These are phyloP conservation scores for Ceratocystis papillata DNA, from an alignment of 2,329 filamentous ascomycete genomes.

Conservation along the genomic window DNA sequence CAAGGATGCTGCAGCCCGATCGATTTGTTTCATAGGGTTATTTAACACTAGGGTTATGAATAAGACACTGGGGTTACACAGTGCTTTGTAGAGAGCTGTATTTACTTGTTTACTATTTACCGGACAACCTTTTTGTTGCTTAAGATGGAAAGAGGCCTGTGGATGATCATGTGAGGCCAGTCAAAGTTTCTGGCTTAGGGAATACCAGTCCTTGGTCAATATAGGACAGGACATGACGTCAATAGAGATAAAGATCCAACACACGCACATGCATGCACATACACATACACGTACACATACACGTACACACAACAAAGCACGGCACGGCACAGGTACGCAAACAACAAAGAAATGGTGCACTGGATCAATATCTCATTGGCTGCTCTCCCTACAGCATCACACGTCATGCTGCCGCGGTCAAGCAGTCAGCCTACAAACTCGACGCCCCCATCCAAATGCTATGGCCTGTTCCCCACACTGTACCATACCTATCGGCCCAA, in stretches of 20 bases:
- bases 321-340: too few relatives aligned
- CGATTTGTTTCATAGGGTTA: background rate
- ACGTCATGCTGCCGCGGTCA: background rate
- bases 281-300: background rate
- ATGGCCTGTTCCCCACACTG: conserved; percentile 5
- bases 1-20: background rate
- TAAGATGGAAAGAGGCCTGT: too few relatives aligned
- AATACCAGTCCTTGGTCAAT: too few relatives aligned
- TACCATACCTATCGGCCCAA: conserved; percentile 15
- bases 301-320: background rate
- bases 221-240: too few relatives aligned
- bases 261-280: too few relatives aligned
- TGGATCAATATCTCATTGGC: conserved; percentile 6
- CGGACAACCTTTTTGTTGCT: too few relatives aligned
- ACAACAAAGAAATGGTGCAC: background rate
- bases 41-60: background rate
- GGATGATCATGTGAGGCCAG: too few relatives aligned
- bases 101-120: too few relatives aligned
- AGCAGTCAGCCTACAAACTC: background rate
- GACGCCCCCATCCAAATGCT: background rate
- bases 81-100: too few relatives aligned
- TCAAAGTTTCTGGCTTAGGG: too few relatives aligned
- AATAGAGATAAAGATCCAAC: too few relatives aligned
- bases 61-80: too few relatives aligned
- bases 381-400: background rate